Conservation (phyloP, 257 asterid genomes). For the Vinca minor region DNA sequence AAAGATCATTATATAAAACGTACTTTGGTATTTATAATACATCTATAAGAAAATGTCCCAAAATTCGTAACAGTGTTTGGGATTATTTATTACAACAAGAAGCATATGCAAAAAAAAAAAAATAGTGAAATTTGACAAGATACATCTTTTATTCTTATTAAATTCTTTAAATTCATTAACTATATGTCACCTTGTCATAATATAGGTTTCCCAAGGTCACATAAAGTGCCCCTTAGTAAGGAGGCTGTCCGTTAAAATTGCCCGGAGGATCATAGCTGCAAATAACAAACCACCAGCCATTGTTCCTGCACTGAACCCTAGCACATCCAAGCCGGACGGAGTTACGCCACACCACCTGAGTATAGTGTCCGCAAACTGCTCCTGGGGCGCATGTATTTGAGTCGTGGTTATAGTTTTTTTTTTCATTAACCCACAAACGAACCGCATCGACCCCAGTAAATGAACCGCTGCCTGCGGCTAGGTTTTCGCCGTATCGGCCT, state of each 20-base stretch:
- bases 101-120: too few relatives aligned
- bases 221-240: too few relatives aligned
- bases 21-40: too few relatives aligned
- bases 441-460: constrained; percentile 17
- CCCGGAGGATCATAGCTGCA: constrained; percentile 31
- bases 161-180: too few relatives aligned
- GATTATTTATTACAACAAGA: too few relatives aligned
- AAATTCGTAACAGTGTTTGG: too few relatives aligned
- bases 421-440: constrained; percentile 22
- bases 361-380: constrained; percentile 21
- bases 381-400: constrained; percentile 22
- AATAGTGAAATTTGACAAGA: too few relatives aligned
- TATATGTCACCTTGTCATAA: too few relatives aligned
- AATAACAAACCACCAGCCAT: constrained; percentile 22
- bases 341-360: constrained; percentile 28
- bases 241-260: constrained; percentile 17
- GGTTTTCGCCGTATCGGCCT: constrained; percentile 49
- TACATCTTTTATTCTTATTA: too few relatives aligned
- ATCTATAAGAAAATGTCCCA: too few relatives aligned
- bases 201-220: too few relatives aligned
- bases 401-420: constrained; percentile 3
- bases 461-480: constrained; percentile 14
- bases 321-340: constrained; percentile 28
- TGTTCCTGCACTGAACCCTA: constrained; percentile 21
- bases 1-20: too few relatives aligned